Evolutionary conservation across 1,139 yeast genomes (phyloP).

Genomic region (Nakaseomyces sp.): DNA sequence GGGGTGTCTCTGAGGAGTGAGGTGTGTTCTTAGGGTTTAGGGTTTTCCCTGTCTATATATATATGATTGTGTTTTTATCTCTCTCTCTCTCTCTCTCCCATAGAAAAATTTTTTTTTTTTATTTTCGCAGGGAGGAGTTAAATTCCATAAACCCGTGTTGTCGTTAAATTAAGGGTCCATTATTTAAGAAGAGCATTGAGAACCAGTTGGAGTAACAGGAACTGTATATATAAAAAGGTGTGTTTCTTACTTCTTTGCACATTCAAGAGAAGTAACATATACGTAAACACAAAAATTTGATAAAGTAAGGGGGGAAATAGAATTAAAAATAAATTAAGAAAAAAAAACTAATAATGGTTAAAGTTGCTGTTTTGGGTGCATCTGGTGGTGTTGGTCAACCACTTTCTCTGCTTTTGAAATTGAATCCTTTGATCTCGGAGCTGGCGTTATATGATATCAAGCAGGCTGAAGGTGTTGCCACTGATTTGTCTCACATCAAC

Average conservation of each 20-base stretch:
- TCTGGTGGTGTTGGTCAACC: constrained; percentile 82
- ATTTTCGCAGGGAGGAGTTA: neutral
- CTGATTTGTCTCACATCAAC: constrained; percentile 64
- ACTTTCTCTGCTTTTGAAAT: constrained; percentile 53
- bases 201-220: neutral
- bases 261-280: too few species aligned
- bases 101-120: neutral
- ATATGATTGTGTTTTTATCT: too few species aligned
- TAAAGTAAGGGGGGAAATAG: neutral
- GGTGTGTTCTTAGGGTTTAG: neutral
- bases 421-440: constrained; percentile 46
- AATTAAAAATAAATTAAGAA: neutral
- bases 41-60: too few species aligned
- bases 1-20: too few species aligned
- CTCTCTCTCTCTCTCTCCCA: too few species aligned
- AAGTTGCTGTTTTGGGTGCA: constrained; percentile 69
- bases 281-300: too few species aligned
- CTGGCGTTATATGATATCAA: constrained; percentile 59
- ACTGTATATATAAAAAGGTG: too few species aligned
- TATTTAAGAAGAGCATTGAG: too few species aligned
- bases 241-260: too few species aligned
- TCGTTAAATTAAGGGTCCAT: neutral
- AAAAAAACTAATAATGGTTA: constrained; percentile 36
- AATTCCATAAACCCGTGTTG: constrained; percentile 1
- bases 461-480: constrained; percentile 63